Percentiles rank a stretch among this genome's conserved stretches.
phyloP scores from a whole-genome alignment of 2,329 filamentous ascomycete species.

The Lasiodiplodia sp. region DNA sequence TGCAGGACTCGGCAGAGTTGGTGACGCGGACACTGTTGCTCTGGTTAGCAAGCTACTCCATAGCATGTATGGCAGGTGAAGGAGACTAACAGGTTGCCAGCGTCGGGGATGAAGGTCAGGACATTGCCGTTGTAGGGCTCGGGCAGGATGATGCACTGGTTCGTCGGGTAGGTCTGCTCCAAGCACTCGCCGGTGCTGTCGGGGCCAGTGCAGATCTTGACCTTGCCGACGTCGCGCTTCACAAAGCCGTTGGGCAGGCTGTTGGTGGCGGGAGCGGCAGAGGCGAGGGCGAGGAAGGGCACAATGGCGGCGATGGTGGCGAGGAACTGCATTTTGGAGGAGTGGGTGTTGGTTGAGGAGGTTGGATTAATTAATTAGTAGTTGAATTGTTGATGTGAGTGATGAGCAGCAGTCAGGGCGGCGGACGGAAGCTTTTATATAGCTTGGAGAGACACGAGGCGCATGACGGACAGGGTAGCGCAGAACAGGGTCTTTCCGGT shows the following conservation, averaged over 20 bases:
- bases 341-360: background rate
- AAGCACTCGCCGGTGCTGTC: slow-evolving; percentile 24
- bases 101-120: slow-evolving; percentile 20
- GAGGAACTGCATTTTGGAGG: slow-evolving; percentile 23
- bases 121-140: slow-evolving; percentile 21
- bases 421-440: slow-evolving; percentile 4
- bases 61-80: background rate
- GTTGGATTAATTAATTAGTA: slow-evolving; percentile 15
- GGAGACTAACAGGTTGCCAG: slow-evolving; percentile 8
- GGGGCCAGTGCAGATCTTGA: slow-evolving; percentile 26
- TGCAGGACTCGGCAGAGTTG: slow-evolving; percentile 25
- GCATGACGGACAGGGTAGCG: background rate
- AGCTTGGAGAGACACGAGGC: background rate
- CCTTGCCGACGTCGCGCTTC: slow-evolving; percentile 24
- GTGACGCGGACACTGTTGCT: slow-evolving; percentile 10
- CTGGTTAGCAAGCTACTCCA: background rate
- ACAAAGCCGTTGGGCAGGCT: slow-evolving; percentile 20
- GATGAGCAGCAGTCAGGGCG: background rate
- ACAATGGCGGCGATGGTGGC: slow-evolving; percentile 18
- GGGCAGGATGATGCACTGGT: slow-evolving; percentile 26
- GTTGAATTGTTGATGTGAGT: background rate
- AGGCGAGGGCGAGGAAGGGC: slow-evolving; percentile 17
- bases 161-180: slow-evolving; percentile 13
- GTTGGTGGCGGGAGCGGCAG: slow-evolving; percentile 16
- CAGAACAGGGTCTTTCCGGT: background rate